Evolutionary conservation across 768 basidiomycete genomes (phyloP).

Genomic region (Tulasnella sp.): DNA sequence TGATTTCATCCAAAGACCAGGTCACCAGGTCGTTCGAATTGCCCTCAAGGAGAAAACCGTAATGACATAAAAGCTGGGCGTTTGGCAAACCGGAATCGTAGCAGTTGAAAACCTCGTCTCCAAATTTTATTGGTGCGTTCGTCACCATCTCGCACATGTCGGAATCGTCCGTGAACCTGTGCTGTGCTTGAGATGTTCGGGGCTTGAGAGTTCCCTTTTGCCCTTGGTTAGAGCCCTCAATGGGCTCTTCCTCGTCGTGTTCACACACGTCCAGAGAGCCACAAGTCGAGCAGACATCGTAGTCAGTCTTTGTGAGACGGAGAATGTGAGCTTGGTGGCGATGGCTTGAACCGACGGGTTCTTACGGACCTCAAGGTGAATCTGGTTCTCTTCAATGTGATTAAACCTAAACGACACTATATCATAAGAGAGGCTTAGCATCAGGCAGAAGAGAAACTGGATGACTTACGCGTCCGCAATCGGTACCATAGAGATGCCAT

Average conservation of each 20-base stretch:
- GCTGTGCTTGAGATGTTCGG: background rate
- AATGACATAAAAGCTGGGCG: slow-evolving; percentile 51
- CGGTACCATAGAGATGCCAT: slow-evolving; percentile 72
- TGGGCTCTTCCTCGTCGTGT: slow-evolving; percentile 41
- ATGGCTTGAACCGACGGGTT: too few relatives aligned
- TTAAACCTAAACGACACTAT: slow-evolving; percentile 45
- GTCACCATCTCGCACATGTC: slow-evolving; percentile 54
- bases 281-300: slow-evolving; percentile 59
- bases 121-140: slow-evolving; percentile 38
- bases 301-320: slow-evolving; percentile 44
- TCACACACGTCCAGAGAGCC: slow-evolving; percentile 55
- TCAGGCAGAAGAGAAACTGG: slow-evolving; percentile 24
- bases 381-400: slow-evolving; percentile 53
- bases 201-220: background rate
- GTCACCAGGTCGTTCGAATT: slow-evolving; percentile 48
- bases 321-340: slow-evolving; percentile 2
- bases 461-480: slow-evolving; percentile 65
- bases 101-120: slow-evolving; percentile 60
- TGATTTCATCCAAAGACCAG: background rate
- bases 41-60: slow-evolving; percentile 64
- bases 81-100: slow-evolving; percentile 55
- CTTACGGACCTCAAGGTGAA: slow-evolving; percentile 57
- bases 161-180: slow-evolving; percentile 8
- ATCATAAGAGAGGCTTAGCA: background rate
- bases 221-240: background rate